Percentiles rank a stretch among this genome's conserved stretches.
Evolutionary conservation across 202 grass and related monocot genomes (phyloP).

Genomic region (Dendrocalamus latiflorus): DNA sequence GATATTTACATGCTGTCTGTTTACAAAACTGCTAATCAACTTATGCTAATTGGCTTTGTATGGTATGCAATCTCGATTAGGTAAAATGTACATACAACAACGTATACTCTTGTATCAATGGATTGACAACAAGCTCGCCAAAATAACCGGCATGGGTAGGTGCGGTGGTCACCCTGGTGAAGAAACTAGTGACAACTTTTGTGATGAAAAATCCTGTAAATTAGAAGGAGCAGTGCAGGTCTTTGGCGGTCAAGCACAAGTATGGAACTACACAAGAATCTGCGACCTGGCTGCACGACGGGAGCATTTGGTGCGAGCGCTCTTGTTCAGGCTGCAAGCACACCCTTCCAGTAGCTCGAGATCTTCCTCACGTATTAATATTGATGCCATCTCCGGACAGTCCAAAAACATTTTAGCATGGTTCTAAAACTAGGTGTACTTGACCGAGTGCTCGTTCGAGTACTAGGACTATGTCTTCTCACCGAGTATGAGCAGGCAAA

Average conservation of each 20-base stretch:
- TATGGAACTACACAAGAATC: conserved; percentile 60
- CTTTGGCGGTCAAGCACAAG: conserved; percentile 23
- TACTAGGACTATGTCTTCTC: too few relatives aligned
- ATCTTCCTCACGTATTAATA: conserved; percentile 87
- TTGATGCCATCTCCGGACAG: conserved; percentile 66
- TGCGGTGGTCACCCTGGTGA: background rate
- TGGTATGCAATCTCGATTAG: background rate
- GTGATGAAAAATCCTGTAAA: background rate
- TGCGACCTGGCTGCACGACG: conserved; percentile 72
- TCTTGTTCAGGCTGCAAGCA: conserved; percentile 77
- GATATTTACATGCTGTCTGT: conserved; percentile 44
- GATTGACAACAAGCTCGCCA: conserved; percentile 32
- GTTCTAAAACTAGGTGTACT: too few relatives aligned
- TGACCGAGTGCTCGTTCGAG: too few relatives aligned
- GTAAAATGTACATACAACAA: conserved; percentile 32
- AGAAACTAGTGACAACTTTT: conserved; percentile 17
- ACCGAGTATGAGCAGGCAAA: too few relatives aligned
- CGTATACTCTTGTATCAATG: conserved; percentile 25
- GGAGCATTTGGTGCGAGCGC: conserved; percentile 78
- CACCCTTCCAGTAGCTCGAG: conserved; percentile 87
- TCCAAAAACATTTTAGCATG: conserved; percentile 54
- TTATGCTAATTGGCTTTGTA: conserved; percentile 13
- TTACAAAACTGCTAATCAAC: conserved; percentile 31
- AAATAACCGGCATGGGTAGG: conserved; percentile 36
- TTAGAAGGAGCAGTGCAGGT: background rate